These are phyloP conservation scores for Cordyceps cicadae DNA, from an alignment of 2,329 filamentous ascomycete species.

Conservation along the genomic window DNA sequence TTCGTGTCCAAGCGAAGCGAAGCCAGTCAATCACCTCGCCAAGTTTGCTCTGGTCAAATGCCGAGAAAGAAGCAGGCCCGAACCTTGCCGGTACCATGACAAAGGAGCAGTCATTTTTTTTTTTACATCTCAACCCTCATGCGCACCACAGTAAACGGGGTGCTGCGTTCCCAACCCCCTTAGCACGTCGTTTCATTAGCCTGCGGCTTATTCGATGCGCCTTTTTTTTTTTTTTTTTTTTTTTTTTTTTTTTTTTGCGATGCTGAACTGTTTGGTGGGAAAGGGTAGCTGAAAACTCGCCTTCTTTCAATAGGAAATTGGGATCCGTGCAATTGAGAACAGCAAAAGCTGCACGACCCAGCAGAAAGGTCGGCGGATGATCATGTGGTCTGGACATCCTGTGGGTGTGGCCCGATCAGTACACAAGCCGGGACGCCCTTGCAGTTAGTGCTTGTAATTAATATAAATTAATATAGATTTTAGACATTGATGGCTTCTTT, in stretches of 20 bases:
- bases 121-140: not conserved
- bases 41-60: not conserved
- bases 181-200: too few relatives aligned
- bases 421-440: not conserved
- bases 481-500: too few relatives aligned
- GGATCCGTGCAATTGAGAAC: not conserved
- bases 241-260: too few relatives aligned
- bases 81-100: not conserved
- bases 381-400: not conserved
- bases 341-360: not conserved
- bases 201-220: too few relatives aligned
- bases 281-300: not conserved
- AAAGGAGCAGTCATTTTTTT: not conserved
- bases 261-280: too few relatives aligned
- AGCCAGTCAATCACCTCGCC: not conserved
- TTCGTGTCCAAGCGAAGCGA: too few relatives aligned
- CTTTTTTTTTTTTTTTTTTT: too few relatives aligned
- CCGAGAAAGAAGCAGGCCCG: not conserved
- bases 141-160: not conserved
- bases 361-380: not conserved
- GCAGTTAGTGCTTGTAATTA: not conserved
- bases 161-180: not conserved
- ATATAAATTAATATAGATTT: not conserved
- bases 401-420: not conserved
- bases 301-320: not conserved